A percentile compares a stretch with the other conserved stretches of the same genome.
These are phyloP conservation scores for Dendrobium chrysotoxum DNA, from an alignment of 106 monocot species.

Conservation along the genomic window DNA sequence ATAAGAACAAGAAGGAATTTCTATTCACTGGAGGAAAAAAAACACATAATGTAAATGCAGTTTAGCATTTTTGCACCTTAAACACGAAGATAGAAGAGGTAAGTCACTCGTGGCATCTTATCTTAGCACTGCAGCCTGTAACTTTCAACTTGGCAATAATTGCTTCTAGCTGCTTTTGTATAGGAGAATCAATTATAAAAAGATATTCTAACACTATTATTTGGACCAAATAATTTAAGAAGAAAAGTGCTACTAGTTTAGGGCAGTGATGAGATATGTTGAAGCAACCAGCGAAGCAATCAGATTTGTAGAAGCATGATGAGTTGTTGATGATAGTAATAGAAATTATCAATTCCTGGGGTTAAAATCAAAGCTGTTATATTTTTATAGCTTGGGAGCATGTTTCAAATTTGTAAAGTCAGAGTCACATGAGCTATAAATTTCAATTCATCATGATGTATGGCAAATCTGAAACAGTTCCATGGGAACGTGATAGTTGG, in stretches of 20 bases:
- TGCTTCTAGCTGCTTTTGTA: not conserved
- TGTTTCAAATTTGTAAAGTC: not conserved
- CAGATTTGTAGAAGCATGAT: not conserved
- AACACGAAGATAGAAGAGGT: not conserved
- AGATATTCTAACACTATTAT: not conserved
- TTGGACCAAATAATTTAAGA: not conserved
- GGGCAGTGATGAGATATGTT: not conserved
- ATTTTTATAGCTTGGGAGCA: not conserved
- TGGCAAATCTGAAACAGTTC: not conserved
- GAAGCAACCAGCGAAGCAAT: not conserved
- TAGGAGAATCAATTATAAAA: not conserved
- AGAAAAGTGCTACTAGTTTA: not conserved
- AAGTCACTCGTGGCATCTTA: not conserved
- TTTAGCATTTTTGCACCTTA: not conserved
- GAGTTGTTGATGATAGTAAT: not conserved
- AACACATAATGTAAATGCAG: not conserved
- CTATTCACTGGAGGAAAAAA: not conserved
- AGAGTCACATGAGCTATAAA: not conserved
- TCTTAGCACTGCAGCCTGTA: not conserved
- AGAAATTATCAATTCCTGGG: not conserved
- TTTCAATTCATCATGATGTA: slow-evolving; percentile 1
- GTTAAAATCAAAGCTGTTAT: not conserved
- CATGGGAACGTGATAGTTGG: not conserved
- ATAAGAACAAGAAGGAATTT: not conserved
- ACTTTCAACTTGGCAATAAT: not conserved